A percentile compares a stretch with the other conserved stretches of the same genome.
These are phyloP conservation scores for Saposhnikovia divaricata DNA, from an alignment of 129 eudicot genomes.

Conservation along the genomic window DNA sequence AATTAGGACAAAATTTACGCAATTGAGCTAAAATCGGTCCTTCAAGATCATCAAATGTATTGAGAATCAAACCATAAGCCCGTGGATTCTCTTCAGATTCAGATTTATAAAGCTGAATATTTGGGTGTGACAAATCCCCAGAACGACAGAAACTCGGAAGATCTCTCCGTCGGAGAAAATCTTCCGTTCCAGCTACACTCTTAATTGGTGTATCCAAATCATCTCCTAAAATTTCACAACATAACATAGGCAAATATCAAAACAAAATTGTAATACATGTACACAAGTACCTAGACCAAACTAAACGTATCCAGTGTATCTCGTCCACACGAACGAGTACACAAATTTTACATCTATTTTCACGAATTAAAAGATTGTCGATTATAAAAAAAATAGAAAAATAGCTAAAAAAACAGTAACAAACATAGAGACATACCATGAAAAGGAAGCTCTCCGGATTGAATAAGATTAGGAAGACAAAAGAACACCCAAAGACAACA, in stretches of 20 bases:
- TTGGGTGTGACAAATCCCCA: conserved; percentile 13
- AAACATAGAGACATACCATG: conserved; percentile 15
- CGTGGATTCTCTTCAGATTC: conserved; percentile 22
- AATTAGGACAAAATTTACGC: conserved; percentile 20
- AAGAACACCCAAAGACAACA: conserved; percentile 44
- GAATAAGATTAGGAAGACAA: conserved; percentile 40
- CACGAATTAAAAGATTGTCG: no score
- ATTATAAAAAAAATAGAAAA: no score
- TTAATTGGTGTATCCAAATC: conserved; percentile 22
- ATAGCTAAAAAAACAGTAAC: not conserved
- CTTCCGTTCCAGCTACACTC: conserved; percentile 26
- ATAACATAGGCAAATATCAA: not conserved
- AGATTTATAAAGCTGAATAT: conserved; percentile 10
- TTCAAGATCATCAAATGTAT: conserved; percentile 34
- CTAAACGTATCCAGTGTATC: not conserved
- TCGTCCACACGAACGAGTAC: no score
- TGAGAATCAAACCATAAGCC: conserved; percentile 30
- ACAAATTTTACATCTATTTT: no score
- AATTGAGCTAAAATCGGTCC: conserved; percentile 18
- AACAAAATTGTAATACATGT: not conserved
- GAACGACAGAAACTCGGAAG: conserved; percentile 32
- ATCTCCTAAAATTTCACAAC: conserved; percentile 12
- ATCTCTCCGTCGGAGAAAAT: conserved; percentile 33
- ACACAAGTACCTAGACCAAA: no score
- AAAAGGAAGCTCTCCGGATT: conserved; percentile 48